phyloP scores from a whole-genome alignment of 345 rosid genomes.

The Murraya koenigii region DNA sequence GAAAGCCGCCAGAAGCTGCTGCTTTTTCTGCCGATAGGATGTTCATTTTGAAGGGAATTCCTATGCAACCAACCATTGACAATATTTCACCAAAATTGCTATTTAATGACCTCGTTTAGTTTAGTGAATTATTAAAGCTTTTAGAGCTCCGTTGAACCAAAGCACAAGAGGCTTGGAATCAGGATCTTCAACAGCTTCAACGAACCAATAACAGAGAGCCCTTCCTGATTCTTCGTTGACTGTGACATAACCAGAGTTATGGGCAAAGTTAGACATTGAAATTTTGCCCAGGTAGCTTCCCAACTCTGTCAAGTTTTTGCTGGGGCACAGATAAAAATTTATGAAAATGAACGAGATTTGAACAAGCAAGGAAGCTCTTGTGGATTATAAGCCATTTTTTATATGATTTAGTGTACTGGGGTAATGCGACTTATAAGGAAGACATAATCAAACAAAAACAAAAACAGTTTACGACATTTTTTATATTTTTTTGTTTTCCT shows the following conservation, averaged over 20 bases:
- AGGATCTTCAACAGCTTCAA: conserved; percentile 75
- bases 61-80: too few relatives aligned
- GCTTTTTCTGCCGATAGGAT: too few relatives aligned
- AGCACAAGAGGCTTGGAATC: conserved; percentile 83
- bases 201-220: conserved; percentile 84
- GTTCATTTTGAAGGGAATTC: too few relatives aligned
- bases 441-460: too few relatives aligned
- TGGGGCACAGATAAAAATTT: conserved; percentile 7
- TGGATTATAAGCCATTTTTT: conserved; percentile 15
- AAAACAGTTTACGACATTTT: too few relatives aligned
- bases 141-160: conserved; percentile 78
- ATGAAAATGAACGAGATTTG: conserved; percentile 3
- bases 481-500: too few relatives aligned
- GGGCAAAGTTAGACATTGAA: conserved; percentile 65
- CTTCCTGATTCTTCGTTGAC: conserved; percentile 63
- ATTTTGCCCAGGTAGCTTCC: conserved; percentile 61
- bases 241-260: conserved; percentile 69
- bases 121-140: too few relatives aligned
- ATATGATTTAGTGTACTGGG: not conserved
- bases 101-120: too few relatives aligned
- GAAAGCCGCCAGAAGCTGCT: too few relatives aligned
- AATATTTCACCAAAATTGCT: too few relatives aligned
- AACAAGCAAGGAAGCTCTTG: conserved; percentile 7
- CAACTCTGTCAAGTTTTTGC: conserved; percentile 64
- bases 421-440: not conserved